These are phyloP conservation scores for Agaricus subrufescens DNA, from an alignment of 768 basidiomycete species.

Conservation along the genomic window DNA sequence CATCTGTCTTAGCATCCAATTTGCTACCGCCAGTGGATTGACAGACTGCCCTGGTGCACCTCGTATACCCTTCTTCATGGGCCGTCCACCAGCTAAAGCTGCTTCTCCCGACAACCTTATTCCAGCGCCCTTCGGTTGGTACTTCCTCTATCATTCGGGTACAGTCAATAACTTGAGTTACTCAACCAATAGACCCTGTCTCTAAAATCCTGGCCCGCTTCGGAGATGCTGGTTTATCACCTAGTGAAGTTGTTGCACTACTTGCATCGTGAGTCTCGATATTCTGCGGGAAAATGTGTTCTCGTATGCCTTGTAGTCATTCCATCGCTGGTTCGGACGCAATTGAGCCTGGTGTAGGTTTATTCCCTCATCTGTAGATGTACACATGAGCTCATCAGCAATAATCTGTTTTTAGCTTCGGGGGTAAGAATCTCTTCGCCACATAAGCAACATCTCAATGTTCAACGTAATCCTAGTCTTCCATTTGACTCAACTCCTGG, in stretches of 20 bases:
- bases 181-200: slow-evolving; percentile 12
- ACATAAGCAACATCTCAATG: neutral
- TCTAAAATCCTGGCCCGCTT: slow-evolving; percentile 17
- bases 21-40: slow-evolving; percentile 39
- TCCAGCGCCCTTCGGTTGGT: slow-evolving; percentile 15
- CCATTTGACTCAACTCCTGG: slow-evolving; percentile 45
- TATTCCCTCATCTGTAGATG: no score
- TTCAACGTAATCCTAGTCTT: slow-evolving; percentile 1
- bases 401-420: neutral
- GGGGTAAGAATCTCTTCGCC: neutral
- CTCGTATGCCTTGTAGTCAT: neutral
- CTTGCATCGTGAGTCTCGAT: slow-evolving; percentile 5
- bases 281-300: no score
- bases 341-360: slow-evolving; percentile 4
- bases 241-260: slow-evolving; percentile 14
- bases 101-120: slow-evolving; percentile 25
- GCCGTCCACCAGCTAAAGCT: slow-evolving; percentile 28
- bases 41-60: slow-evolving; percentile 41
- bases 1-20: slow-evolving; percentile 31
- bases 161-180: neutral
- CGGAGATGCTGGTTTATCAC: slow-evolving; percentile 18
- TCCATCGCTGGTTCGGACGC: slow-evolving; percentile 4
- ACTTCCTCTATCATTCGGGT: neutral
- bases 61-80: slow-evolving; percentile 34
- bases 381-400: neutral